A percentile compares a stretch with the other conserved stretches of the same genome.
phyloP scores from a whole-genome alignment of 805 yeast genomes.

The Candida anglica region DNA sequence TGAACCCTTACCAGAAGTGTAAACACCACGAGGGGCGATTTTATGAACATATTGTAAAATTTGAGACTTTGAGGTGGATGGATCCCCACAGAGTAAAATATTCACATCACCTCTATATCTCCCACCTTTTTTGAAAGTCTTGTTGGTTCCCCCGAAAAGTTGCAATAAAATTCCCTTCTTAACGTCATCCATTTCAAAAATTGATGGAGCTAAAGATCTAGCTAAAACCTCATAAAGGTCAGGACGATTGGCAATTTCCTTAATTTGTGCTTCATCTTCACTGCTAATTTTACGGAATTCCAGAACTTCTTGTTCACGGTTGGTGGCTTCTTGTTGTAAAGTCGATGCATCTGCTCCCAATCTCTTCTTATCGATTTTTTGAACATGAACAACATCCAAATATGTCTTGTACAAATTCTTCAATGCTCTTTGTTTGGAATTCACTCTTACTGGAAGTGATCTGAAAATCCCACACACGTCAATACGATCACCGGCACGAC shows the following conservation, averaged over 20 bases:
- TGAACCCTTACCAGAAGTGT: slow-evolving; percentile 97
- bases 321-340: slow-evolving; percentile 48
- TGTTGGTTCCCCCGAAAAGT: slow-evolving; percentile 93
- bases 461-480: slow-evolving; percentile 95
- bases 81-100: slow-evolving; percentile 92
- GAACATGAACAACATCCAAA: slow-evolving; percentile 89
- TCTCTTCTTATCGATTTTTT: slow-evolving; percentile 77
- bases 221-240: slow-evolving; percentile 86
- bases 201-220: slow-evolving; percentile 94
- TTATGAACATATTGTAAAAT: slow-evolving; percentile 91
- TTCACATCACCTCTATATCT: slow-evolving; percentile 95
- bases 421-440: slow-evolving; percentile 77
- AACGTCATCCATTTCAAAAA: slow-evolving; percentile 93
- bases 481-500: slow-evolving; percentile 94
- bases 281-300: slow-evolving; percentile 67
- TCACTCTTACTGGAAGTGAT: slow-evolving; percentile 86
- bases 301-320: slow-evolving; percentile 68
- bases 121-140: slow-evolving; percentile 85
- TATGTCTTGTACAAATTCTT: slow-evolving; percentile 88
- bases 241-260: slow-evolving; percentile 56
- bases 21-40: slow-evolving; percentile 96
- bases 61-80: slow-evolving; percentile 96
- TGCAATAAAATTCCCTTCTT: slow-evolving; percentile 92
- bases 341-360: slow-evolving; percentile 79
- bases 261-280: slow-evolving; percentile 65